Evolutionary conservation across 1,284 basidiomycete genomes (phyloP), one percentile per base, ranked within the genome.

Genomic region (Ceratobasidium sp.): DNA sequence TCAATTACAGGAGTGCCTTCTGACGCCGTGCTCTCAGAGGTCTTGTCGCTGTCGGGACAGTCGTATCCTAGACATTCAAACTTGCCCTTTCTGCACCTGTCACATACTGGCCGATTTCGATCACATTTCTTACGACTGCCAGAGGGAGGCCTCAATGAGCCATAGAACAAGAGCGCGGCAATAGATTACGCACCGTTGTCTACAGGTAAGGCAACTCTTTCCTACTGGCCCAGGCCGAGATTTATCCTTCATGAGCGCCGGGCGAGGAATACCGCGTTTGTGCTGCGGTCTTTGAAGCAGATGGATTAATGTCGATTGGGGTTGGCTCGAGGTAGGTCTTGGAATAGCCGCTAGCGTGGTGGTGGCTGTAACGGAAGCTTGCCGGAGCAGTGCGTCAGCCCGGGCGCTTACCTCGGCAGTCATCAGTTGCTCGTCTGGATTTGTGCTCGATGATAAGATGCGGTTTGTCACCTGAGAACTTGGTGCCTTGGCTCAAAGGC

Each of bases 151-250:
- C 10, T 30, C 6, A 16, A 50, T 16, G n/a, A n/a, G n/a, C n/a
- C n/a, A n/a, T n/a, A n/a, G n/a, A n/a, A n/a, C n/a, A n/a, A n/a
- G n/a, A n/a, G n/a, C n/a, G n/a, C n/a, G n/a, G n/a, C n/a, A 50
- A 10, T 10, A 14, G 34, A 32, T 28, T 28, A 21, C 45, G 12
- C 26, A 64, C 60, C 60, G 48, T 18, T 21, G 60, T 32, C 43
- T 48, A 41, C 60, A 64, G 23, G 60, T 64, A 43, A 64, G 30
- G n/a, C 60, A 64, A n/a, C 60, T 64, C 28, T 41, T 64, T n/a
- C 60, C 60, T 32, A 48, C 28, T 4, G 60, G 60, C 16, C 60
- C 60, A 26, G 60, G 60, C 18, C 28, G 6, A 45, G 43, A 45
- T 45, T 45, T 45, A 8, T 45, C 43, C 16, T 45, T 45, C 43